Evolutionary conservation across 2,329 filamentous ascomycete species (phyloP), one percentile per base, ranked within the genome.

Genomic region (Fusarium acutatum): DNA sequence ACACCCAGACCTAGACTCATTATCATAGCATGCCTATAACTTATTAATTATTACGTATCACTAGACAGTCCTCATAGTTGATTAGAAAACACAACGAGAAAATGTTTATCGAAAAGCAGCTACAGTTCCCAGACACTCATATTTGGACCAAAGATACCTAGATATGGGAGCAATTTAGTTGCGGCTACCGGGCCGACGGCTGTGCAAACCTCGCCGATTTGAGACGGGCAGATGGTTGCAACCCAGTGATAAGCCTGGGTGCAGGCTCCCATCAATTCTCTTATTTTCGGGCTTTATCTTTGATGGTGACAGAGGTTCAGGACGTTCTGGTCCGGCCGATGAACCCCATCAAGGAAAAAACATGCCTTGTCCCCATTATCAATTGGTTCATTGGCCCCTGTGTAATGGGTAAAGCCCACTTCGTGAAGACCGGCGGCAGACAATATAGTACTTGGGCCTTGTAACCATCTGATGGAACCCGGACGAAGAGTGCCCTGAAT

Each of bases 321-420:
- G 72, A 74, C 57, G n/a, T 43, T 73, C 58, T 73, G 67, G 56
- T 71, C 74, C 75, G 75, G 72, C 46, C 70, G 74, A 78, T 67
- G 66, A 52, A 69, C 59, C 61, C 66, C 65, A 60, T 56, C 62
- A 67, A 71, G 66, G 26, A 32, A 53, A 60, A 62, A 76, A 67
- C 71, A 78, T 77, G 71, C 37, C 54, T 40, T 64, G 58, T 69
- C 47, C 67, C 62, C 37, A 24, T 28, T 40, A 37, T 67, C 56
- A 46, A 74, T 78, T 72, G 71, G 67, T 41, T 74, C 46, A 62
- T 59, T 59, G 38, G 53, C 43, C 32, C 57, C 57, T 57, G 49
- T 40, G 50, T 59, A 64, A 57, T 68, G 53, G 53, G 17, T 34
- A 47, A 66, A 62, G 68, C 73, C 73, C 71, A 73, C 66, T 75